phyloP scores from a whole-genome alignment of 768 basidiomycete species.

The Termitomyces sp. region DNA sequence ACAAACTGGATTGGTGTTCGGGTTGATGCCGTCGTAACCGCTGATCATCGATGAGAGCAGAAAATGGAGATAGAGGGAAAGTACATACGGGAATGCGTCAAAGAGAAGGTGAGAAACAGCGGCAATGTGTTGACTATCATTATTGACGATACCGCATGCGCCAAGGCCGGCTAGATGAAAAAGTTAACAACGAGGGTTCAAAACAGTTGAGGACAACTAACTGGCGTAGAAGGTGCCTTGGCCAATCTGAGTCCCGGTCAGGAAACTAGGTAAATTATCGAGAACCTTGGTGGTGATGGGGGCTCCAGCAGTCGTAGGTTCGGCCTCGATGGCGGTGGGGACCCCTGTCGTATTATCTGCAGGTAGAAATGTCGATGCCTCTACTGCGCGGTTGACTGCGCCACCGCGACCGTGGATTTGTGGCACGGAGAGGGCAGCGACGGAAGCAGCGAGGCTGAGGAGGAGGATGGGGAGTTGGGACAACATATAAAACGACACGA shows the following conservation, averaged over 20 bases:
- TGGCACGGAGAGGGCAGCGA: slow-evolving; percentile 36
- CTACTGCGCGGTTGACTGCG: slow-evolving; percentile 39
- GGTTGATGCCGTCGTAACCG: slow-evolving; percentile 54
- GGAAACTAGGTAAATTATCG: slow-evolving; percentile 30
- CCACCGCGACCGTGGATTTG: slow-evolving; percentile 42
- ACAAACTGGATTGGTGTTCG: slow-evolving; percentile 78
- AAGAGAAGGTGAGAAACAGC: slow-evolving; percentile 56
- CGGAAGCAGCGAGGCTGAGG: slow-evolving; percentile 32
- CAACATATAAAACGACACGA: slow-evolving; percentile 16
- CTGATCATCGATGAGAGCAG: slow-evolving; percentile 29
- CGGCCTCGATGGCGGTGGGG: neutral
- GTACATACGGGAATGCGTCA: slow-evolving; percentile 57
- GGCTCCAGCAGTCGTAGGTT: slow-evolving; percentile 3
- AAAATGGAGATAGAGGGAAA: neutral
- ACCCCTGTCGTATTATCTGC: slow-evolving; percentile 5
- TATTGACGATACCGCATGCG: slow-evolving; percentile 60
- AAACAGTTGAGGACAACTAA: slow-evolving; percentile 20
- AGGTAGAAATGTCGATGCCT: neutral
- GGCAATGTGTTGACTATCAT: slow-evolving; percentile 47
- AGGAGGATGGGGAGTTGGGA: slow-evolving; percentile 18
- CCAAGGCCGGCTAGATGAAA: slow-evolving; percentile 50
- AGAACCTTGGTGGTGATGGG: neutral
- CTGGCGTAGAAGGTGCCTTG: slow-evolving; percentile 55
- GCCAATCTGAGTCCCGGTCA: slow-evolving; percentile 48
- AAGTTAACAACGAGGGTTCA: neutral